Base-by-base conservation (phyloP, 805 yeast genomes). In the Candida krabiensis region DNA sequence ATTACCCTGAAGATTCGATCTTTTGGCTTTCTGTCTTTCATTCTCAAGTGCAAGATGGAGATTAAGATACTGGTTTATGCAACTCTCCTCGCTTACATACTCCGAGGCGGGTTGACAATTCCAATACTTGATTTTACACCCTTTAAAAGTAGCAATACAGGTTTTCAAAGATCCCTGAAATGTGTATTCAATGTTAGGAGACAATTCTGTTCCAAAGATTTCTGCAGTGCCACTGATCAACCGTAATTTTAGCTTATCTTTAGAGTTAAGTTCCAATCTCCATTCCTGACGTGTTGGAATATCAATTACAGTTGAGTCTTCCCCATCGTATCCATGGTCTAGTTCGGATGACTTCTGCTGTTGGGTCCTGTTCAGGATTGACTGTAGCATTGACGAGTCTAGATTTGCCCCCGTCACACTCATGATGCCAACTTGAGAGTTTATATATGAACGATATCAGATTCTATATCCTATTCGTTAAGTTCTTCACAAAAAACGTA, bases 131-230 rank as follows among this genome's bases (percentile, higher is more conserved):
- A 90, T 38, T 25, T 60, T 67, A 50, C 87, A 79, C 4, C 96
- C 96, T 24, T 75, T 77, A 47, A 77, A 77, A 1, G 89, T 72
- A 43, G 66, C 77, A 1, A 85, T 52, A 11, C 82, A 75, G 4
- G 75, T 63, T 37, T 77, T 77, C 43, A 72, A 64, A 0, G 67
- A 50, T 6, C 80, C 82, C 18, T 64, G 60, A 52, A 86, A 80
- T 3, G 62, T 56, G 51, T 79, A 83, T 16, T 79, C 85, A 1
- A 73, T 69, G 41, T 84, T 86, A 29, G 72, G 67, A 2, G 96
- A 86, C 17, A 93, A 73, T 58, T 93, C 99, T 3, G 96, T 87
- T 17, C 99, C 99, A 61, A 84, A 87, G 8, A 89, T 75, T 64
- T 93, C 99, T 2, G 87, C 96, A 2, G 80, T 71, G 3, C 99